A percentile compares a stretch with the other conserved stretches of the same genome.
Conservation (phyloP, 441 rosid species). For the California macrophylla region DNA sequence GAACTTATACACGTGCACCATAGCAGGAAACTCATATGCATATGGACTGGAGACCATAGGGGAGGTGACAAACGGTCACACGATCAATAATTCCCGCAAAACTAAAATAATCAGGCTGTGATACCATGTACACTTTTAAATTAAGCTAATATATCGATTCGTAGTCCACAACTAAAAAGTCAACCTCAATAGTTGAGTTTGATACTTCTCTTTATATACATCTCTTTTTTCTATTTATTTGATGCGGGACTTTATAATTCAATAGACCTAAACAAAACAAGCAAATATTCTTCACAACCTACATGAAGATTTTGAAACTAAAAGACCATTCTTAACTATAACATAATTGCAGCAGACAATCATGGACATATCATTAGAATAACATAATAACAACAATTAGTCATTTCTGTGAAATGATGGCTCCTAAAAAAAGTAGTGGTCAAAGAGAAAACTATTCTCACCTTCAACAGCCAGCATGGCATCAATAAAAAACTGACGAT, state of each 20-base stretch:
- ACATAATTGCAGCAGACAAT: neutral
- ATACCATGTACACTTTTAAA: too few relatives aligned
- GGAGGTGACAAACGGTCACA: too few relatives aligned
- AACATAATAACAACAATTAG: slow-evolving; percentile 5
- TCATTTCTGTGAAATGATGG: slow-evolving; percentile 17
- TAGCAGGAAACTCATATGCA: too few relatives aligned
- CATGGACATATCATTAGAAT: neutral
- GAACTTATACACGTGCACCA: too few relatives aligned
- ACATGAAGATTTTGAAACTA: neutral
- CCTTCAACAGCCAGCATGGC: slow-evolving; percentile 70
- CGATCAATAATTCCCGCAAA: too few relatives aligned
- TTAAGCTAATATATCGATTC: too few relatives aligned
- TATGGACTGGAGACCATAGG: too few relatives aligned
- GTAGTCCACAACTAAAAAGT: neutral
- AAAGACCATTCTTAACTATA: neutral
- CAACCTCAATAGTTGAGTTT: neutral
- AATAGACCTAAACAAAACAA: neutral
- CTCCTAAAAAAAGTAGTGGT: slow-evolving; percentile 11
- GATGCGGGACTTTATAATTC: neutral
- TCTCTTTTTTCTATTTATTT: neutral
- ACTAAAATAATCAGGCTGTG: too few relatives aligned
- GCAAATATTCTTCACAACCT: neutral
- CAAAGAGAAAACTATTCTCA: slow-evolving; percentile 22
- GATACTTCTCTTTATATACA: neutral
- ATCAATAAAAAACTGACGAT: slow-evolving; percentile 68